Percentiles rank a stretch among this genome's conserved stretches.
phyloP scores from a whole-genome alignment of 179 eudicot genomes.

The Drosera spatulata region DNA sequence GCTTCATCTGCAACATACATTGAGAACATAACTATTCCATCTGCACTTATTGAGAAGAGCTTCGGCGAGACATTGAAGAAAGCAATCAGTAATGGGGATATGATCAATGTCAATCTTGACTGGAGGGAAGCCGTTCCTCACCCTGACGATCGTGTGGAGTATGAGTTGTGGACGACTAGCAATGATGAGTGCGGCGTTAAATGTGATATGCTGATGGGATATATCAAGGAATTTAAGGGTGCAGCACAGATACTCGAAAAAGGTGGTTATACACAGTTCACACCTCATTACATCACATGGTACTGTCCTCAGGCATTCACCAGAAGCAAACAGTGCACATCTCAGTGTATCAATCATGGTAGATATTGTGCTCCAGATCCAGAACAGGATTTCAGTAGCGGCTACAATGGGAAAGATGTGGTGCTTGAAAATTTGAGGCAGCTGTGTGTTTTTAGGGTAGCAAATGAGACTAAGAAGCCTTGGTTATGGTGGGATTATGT shows the following conservation, averaged over 20 bases:
- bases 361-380: slow-evolving; percentile 79
- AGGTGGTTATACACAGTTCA: slow-evolving; percentile 62
- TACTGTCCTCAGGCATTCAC: slow-evolving; percentile 59
- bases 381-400: slow-evolving; percentile 48
- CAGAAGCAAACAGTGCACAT: slow-evolving; percentile 50
- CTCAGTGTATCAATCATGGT: slow-evolving; percentile 67
- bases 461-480: slow-evolving; percentile 57
- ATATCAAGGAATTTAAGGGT: slow-evolving; percentile 50
- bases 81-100: slow-evolving; percentile 25
- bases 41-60: slow-evolving; percentile 47
- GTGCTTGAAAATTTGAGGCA: slow-evolving; percentile 54
- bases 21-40: slow-evolving; percentile 55
- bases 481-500: slow-evolving; percentile 85
- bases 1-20: slow-evolving; percentile 33
- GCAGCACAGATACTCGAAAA: slow-evolving; percentile 62
- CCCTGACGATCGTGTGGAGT: slow-evolving; percentile 74
- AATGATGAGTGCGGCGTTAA: slow-evolving; percentile 66
- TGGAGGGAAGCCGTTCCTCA: slow-evolving; percentile 73
- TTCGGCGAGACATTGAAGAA: slow-evolving; percentile 54
- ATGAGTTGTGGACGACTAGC: slow-evolving; percentile 69
- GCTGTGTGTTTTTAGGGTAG: slow-evolving; percentile 51
- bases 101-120: slow-evolving; percentile 56
- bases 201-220: slow-evolving; percentile 46
- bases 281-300: slow-evolving; percentile 70
- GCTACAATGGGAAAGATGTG: slow-evolving; percentile 67